phyloP scores from a whole-genome alignment of 257 asterid genomes.

The Solanum pennellii region DNA sequence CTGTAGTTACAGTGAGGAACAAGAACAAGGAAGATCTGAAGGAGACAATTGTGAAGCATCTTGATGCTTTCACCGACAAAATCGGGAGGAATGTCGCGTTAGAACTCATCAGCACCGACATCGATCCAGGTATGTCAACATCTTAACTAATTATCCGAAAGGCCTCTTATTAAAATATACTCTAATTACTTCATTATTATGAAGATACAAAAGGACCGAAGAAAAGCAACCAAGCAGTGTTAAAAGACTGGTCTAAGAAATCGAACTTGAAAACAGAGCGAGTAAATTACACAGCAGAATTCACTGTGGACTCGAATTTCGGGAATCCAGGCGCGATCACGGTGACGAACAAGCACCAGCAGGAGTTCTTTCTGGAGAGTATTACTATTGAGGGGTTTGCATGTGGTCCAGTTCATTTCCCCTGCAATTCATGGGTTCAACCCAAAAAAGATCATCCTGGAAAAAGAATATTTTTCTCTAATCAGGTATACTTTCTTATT shows the following conservation, averaged over 20 bases:
- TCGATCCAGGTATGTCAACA: constrained; percentile 61
- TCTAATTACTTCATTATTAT: not conserved
- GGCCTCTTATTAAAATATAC: not conserved
- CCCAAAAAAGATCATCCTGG: constrained; percentile 61
- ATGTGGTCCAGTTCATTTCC: constrained; percentile 77
- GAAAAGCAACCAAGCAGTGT: constrained; percentile 54
- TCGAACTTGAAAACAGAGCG: constrained; percentile 65
- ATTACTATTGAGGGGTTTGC: constrained; percentile 83
- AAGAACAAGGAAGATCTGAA: constrained; percentile 66
- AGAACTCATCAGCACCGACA: constrained; percentile 64
- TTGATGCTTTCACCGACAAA: constrained; percentile 68
- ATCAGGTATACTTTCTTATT: constrained; percentile 38
- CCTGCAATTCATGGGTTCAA: constrained; percentile 94
- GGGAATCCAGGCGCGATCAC: constrained; percentile 86
- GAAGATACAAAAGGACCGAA: constrained; percentile 60
- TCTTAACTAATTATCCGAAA: not conserved
- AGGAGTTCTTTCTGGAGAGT: constrained; percentile 81
- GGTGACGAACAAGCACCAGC: constrained; percentile 67
- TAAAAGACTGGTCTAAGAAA: constrained; percentile 91
- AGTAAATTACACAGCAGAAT: constrained; percentile 72
- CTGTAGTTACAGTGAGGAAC: constrained; percentile 74
- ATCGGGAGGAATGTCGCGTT: constrained; percentile 73
- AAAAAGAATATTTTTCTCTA: constrained; percentile 71
- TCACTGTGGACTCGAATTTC: constrained; percentile 59
- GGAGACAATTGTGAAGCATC: constrained; percentile 55